Evolutionary conservation across 2,329 filamentous ascomycete species (phyloP).

Genomic region (Cryoendolithus antarcticus): DNA sequence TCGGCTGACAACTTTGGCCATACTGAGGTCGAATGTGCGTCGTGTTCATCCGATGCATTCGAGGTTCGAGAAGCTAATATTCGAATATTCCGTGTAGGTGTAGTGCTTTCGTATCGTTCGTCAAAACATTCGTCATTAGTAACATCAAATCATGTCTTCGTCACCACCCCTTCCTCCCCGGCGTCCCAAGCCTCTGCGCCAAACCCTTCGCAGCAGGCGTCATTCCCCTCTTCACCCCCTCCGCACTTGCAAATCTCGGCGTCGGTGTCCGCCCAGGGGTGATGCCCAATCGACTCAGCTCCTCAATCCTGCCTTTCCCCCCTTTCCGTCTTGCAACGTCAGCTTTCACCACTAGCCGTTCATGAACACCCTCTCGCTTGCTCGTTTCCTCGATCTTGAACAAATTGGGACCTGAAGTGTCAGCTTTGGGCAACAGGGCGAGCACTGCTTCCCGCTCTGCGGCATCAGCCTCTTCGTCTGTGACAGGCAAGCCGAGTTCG

Average conservation of each 20-base stretch:
- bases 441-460: slow-evolving; percentile 25
- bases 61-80: too few relatives aligned
- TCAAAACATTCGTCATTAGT: background rate
- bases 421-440: slow-evolving; percentile 33
- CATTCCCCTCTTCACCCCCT: slow-evolving; percentile 26
- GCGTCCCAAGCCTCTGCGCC: slow-evolving; percentile 48
- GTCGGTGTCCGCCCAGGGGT: slow-evolving; percentile 43
- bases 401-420: slow-evolving; percentile 53
- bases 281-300: slow-evolving; percentile 24
- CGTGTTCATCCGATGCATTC: too few relatives aligned
- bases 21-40: too few relatives aligned
- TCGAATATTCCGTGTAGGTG: too few relatives aligned
- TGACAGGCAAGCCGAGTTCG: slow-evolving; percentile 39
- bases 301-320: slow-evolving; percentile 36
- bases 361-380: slow-evolving; percentile 67
- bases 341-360: slow-evolving; percentile 74
- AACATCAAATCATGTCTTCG: background rate
- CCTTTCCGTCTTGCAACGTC: slow-evolving; percentile 57
- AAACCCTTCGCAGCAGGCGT: slow-evolving; percentile 65
- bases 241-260: slow-evolving; percentile 53
- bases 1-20: too few relatives aligned
- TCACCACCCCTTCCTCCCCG: slow-evolving; percentile 11
- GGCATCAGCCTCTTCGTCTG: slow-evolving; percentile 21
- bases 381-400: slow-evolving; percentile 69
- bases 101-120: background rate